Evolutionary conservation across 805 yeast genomes (phyloP), one percentile per base, ranked within the genome.

Genomic region (Sungouiella thailandica): DNA sequence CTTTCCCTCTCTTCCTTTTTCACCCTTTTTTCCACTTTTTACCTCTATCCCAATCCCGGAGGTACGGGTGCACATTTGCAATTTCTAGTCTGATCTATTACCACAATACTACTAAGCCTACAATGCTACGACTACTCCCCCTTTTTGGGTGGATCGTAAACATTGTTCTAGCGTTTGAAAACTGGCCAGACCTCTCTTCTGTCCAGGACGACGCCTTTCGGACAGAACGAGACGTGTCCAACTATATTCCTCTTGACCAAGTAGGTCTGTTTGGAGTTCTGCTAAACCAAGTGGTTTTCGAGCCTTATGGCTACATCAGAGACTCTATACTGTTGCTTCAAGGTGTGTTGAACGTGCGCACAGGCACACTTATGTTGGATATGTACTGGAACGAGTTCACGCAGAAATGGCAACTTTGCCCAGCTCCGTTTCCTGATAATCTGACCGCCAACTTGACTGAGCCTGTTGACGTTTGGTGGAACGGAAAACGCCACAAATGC

Each of bases 381-480:
- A 35, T 80, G 17, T 79, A 78, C 51, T 72, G 76, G 66, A 74
- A 73, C 46, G 74, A 71, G 31, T 45, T 57, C 26, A 55, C 65
- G 3, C 29, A 41, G 8, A 42, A 36, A 28, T 75, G 80, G 80
- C 80, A 74, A 49, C 51, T 76, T 15, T 76, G 82, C 43, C 82
- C 82, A 1, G 65, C 65, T 1, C 64, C 68, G 2, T 55, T 60
- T 15, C 59, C 65, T 5, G 27, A 39, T 2, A 60, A 67, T 35
- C 27, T 38, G 13, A 40, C 53, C 2, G 43, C 54, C n/a, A 37
- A 44, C 29, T 10, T 45, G 5, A 35, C 35, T n/a, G 31, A 35
- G 3, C 25, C 39, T 4, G 39, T 35, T 3, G 18, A 34, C 0
- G 32, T 62, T 5, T 10, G 28, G 4, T 65, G 71, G 70, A 40